Conservation (phyloP, 1,284 basidiomycete species). For the Cryptococcus sp. region DNA sequence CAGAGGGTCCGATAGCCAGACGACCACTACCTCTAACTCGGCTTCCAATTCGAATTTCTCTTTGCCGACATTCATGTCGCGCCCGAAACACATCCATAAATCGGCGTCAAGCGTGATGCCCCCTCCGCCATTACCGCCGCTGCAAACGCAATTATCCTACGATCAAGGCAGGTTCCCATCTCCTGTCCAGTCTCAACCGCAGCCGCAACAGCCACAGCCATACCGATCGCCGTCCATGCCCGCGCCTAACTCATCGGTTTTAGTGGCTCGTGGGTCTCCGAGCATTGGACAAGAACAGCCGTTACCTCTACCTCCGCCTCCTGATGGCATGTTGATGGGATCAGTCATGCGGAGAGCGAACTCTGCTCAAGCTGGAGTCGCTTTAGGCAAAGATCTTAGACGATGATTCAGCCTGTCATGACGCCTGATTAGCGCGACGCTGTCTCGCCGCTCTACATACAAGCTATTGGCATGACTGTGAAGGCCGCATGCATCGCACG, state of each 20-base stretch:
- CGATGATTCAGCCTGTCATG: too few species aligned
- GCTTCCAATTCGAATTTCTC: neutral
- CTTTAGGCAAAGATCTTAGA: too few species aligned
- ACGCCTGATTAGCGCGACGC: too few species aligned
- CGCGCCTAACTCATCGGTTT: neutral
- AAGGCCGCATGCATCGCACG: too few species aligned
- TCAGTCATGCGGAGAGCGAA: constrained; percentile 17
- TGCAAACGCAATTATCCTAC: constrained; percentile 3
- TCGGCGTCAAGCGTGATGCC: neutral
- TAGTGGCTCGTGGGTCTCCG: neutral
- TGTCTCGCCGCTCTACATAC: too few species aligned
- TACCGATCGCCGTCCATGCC: constrained; percentile 16
- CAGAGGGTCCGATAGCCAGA: constrained; percentile 1
- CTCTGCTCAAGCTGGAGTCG: constrained; percentile 13
- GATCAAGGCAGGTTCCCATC: constrained; percentile 5
- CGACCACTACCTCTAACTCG: neutral
- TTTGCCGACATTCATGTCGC: neutral
- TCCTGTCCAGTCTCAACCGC: neutral
- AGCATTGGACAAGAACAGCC: neutral
- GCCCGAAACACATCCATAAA: neutral
- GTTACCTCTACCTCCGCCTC: constrained; percentile 7
- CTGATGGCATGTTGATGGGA: constrained; percentile 14
- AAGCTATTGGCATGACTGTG: too few species aligned
- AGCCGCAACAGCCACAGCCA: constrained; percentile 1
- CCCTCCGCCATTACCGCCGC: neutral